Evolutionary conservation across 305 asterid genomes (phyloP), one percentile per base, ranked within the genome.

Genomic region (Rubia peregrina): DNA sequence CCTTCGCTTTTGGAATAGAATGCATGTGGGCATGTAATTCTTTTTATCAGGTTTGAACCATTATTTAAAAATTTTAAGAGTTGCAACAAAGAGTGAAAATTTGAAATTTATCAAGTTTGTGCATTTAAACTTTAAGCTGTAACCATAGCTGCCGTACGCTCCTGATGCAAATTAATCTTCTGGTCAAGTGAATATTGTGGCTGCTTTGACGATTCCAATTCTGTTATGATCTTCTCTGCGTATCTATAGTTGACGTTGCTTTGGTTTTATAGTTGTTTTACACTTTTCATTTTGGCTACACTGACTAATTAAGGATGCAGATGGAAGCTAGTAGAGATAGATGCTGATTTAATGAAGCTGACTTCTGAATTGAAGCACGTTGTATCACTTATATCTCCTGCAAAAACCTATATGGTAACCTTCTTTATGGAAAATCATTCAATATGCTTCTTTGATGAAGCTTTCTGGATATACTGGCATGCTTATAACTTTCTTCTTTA

Each of bases 291-390:
- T 26, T 61, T 11, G 24, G 40, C 59, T 22, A 48, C 40, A 30
- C 48, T 70, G 6, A 62, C 72, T 24, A 55, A 56, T 21, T 63
- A 67, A 74, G 75, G 61, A 33, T 84, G 77, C 92, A 93, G 98
- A 83, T 90, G 98, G 98, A 93, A 89, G 82, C 96, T 90, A 76
- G 80, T 93, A 68, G 97, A 93, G 82, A 88, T 90, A 79, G 90
- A 90, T 78, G 94, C 98, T 63, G 92, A 90, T 75, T 85, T 93
- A 72, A 78, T 42, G 77, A 87, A 82, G 75, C 78, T 89, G 79
- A 83, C 85, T 67, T 74, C 83, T 33, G 96, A 93, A 83, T 86
- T 83, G 53, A 83, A 86, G 85, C 97, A 83, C 81, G 98, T 90
- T 78, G 85, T 80, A 87, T 65, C 94, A 63, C 96, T 93, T 56